These are phyloP conservation scores for Leptoxyphium fumago DNA, from an alignment of 2,329 filamentous ascomycete species.

Conservation along the genomic window DNA sequence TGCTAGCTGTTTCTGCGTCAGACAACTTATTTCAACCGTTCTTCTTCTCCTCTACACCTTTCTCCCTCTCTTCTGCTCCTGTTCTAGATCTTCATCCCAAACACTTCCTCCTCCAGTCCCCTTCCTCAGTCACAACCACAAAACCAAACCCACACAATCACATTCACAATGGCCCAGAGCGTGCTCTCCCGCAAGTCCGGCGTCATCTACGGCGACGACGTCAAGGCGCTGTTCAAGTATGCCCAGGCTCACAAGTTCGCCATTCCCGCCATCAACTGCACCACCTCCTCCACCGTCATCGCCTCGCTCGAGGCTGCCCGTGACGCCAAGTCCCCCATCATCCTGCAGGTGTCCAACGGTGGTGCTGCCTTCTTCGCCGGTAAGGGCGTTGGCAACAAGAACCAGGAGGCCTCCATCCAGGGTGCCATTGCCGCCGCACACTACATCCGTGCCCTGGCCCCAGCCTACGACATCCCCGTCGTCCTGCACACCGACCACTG, in stretches of 20 bases:
- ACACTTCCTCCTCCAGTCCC: not conserved
- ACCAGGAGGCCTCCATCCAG: slow-evolving; percentile 79
- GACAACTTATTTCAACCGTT: not conserved
- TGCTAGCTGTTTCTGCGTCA: not conserved
- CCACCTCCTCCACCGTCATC: slow-evolving; percentile 76
- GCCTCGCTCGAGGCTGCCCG: slow-evolving; percentile 86
- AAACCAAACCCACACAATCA: not conserved
- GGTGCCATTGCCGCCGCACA: slow-evolving; percentile 81
- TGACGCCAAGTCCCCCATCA: slow-evolving; percentile 79
- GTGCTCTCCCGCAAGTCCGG: slow-evolving; percentile 21
- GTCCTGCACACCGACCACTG: slow-evolving; percentile 96
- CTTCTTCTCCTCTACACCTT: not conserved
- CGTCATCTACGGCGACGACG: slow-evolving; percentile 25
- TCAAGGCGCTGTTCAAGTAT: slow-evolving; percentile 60
- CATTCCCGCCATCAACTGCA: slow-evolving; percentile 65
- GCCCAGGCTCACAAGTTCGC: slow-evolving; percentile 77
- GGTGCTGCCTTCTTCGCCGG: slow-evolving; percentile 52
- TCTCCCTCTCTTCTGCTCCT: not conserved
- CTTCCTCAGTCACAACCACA: not conserved
- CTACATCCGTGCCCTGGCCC: slow-evolving; percentile 81
- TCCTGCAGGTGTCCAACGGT: slow-evolving; percentile 87
- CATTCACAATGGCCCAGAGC: slow-evolving; percentile 13
- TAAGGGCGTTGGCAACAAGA: slow-evolving; percentile 61
- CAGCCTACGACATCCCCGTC: slow-evolving; percentile 77
- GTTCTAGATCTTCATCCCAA: not conserved